phyloP scores from a whole-genome alignment of 2,329 filamentous ascomycete species.

The Ophiocordyceps sinensis region DNA sequence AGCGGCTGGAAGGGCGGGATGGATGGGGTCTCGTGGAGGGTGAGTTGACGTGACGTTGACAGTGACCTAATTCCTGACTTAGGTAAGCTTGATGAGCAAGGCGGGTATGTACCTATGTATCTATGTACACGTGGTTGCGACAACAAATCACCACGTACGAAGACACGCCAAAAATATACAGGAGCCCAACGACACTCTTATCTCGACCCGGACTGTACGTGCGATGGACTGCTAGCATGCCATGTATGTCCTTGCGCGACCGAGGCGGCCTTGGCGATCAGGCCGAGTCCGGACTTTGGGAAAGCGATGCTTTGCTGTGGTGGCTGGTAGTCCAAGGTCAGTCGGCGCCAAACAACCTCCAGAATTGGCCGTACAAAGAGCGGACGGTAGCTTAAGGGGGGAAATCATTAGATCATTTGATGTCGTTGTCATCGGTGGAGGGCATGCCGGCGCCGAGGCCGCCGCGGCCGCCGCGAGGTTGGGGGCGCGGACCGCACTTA shows the following conservation, averaged over 20 bases:
- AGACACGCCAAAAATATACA: too few relatives aligned
- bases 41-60: too few relatives aligned
- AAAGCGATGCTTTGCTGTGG: slow-evolving; percentile 15
- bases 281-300: slow-evolving; percentile 5
- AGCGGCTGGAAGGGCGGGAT: too few relatives aligned
- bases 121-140: too few relatives aligned
- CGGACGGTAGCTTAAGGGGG: neutral
- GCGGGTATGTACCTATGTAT: too few relatives aligned
- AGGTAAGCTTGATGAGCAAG: too few relatives aligned
- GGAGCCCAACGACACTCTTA: too few relatives aligned
- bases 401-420: slow-evolving; percentile 50
- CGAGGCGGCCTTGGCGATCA: slow-evolving; percentile 8
- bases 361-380: neutral
- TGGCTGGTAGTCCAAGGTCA: slow-evolving; percentile 15
- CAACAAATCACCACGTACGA: too few relatives aligned
- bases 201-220: too few relatives aligned
- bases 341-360: slow-evolving; percentile 1
- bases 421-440: slow-evolving; percentile 90
- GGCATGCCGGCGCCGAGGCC: slow-evolving; percentile 90
- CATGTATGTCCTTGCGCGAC: slow-evolving; percentile 15
- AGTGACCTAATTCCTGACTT: too few relatives aligned
- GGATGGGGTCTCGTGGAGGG: too few relatives aligned
- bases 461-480: slow-evolving; percentile 79
- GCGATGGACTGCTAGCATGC: slow-evolving; percentile 6
- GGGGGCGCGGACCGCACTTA: slow-evolving; percentile 75